Evolutionary conservation across 345 rosid species (phyloP), one percentile per base, ranked within the genome.

Genomic region (Streptanthus diversifolius): DNA sequence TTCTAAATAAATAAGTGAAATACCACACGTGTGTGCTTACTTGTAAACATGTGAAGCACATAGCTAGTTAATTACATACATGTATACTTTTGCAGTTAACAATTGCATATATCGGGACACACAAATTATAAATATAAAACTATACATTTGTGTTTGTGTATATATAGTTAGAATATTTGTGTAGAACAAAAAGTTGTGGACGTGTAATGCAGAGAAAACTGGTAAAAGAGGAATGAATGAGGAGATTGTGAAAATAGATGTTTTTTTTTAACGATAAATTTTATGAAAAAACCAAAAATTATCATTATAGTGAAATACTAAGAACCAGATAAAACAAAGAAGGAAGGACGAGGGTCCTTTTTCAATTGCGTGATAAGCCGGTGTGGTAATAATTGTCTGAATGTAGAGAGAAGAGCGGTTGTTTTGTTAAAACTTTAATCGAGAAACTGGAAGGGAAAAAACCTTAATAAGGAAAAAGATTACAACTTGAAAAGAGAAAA

Each of bases 11-110:
- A 33, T 21, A 9, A 30, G n/a, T 27, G n/a, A 32, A 44, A 24
- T 22, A 32, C 19, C 69, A 32, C 76, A 49, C 61, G 61, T 61
- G 68, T 48, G 21, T 29, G 1, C 13, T 59, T 37, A 56, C 17
- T 40, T 30, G 22, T 30, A 17, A 15, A 47, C 68, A 40, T 8
- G 51, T 9, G 49, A 41, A 61, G 35, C 48, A n/a, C 49, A 58
- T 37, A 36, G 25, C 43, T 57, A 7, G 25, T 21, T 37, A 5
- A 17, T 17, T 56, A 12, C 22, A 3, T 8, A 17, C 10, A 40
- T 6, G 36, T 13, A 15, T 15, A n/a, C 18, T 15, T 43, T 6
- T 43, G 19, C 7, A 15, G 21, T 6, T 43, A 43, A 43, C 15
- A 43, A 40, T 11, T 14, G 47, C 47, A 41, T 41, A 41, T 41